phyloP scores from a whole-genome alignment of 2,329 filamentous ascomycete species.

The Cladosporium sp. region DNA sequence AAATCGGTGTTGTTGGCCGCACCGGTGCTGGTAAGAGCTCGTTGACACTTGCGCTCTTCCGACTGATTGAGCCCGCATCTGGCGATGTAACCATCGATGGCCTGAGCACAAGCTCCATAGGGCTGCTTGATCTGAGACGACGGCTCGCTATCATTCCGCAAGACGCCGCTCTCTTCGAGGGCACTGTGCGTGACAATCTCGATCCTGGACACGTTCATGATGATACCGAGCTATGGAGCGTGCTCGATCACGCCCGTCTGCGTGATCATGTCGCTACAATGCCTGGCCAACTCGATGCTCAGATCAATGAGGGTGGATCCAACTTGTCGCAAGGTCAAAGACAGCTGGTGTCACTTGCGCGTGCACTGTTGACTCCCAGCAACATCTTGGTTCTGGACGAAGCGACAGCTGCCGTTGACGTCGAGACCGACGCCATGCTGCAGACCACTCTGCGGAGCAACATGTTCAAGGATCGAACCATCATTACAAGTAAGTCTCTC shows the following conservation, averaged over 20 bases:
- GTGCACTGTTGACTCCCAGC: conserved; percentile 88
- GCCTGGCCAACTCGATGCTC: conserved; percentile 85
- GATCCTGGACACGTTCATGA: conserved; percentile 94
- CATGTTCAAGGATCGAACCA: conserved; percentile 84
- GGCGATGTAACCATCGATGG: conserved; percentile 87
- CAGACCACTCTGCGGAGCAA: conserved; percentile 60
- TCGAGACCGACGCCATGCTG: conserved; percentile 63
- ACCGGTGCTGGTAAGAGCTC: conserved; percentile 97
- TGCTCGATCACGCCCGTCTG: conserved; percentile 79
- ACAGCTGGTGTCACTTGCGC: conserved; percentile 88
- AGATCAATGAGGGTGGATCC: conserved; percentile 90
- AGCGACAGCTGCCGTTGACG: conserved; percentile 75
- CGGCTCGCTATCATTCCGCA: conserved; percentile 96
- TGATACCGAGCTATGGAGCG: conserved; percentile 92
- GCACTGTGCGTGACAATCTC: conserved; percentile 88
- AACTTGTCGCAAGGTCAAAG: conserved; percentile 95
- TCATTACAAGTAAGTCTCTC: conserved; percentile 67
- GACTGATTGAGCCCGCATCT: conserved; percentile 82
- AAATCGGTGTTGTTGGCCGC: conserved; percentile 94
- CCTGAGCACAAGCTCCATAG: conserved; percentile 85
- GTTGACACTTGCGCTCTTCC: conserved; percentile 86
- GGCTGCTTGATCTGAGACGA: conserved; percentile 80
- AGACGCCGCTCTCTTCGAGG: conserved; percentile 93
- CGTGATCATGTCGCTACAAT: conserved; percentile 85
- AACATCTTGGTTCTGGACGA: conserved; percentile 97